Conservation (phyloP, 768 basidiomycete species). For the Mycena indigotica region DNA sequence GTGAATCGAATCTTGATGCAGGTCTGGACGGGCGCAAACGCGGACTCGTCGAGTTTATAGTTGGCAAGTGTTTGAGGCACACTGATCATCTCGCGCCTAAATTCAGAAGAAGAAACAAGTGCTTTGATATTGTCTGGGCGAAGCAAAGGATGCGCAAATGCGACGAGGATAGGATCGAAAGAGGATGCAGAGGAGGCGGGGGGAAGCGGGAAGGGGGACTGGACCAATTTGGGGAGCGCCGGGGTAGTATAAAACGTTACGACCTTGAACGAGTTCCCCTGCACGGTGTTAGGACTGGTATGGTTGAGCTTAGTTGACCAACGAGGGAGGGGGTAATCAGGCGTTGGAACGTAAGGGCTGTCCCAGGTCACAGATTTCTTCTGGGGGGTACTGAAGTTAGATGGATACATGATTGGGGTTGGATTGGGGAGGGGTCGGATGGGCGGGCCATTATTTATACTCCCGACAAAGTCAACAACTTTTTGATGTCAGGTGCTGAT, state of each 20-base stretch:
- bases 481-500: background rate
- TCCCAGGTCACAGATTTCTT: background rate
- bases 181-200: constrained; percentile 4
- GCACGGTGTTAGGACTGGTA: background rate
- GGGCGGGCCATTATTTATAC: background rate
- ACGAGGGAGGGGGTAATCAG: background rate
- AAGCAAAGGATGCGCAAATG: background rate
- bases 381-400: background rate
- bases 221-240: background rate
- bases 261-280: constrained; percentile 1
- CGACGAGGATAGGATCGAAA: constrained; percentile 3
- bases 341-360: background rate
- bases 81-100: constrained; percentile 5
- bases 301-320: background rate
- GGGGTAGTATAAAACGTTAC: background rate
- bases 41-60: background rate
- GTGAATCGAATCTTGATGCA: constrained; percentile 11
- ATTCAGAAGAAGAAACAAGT: background rate
- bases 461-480: background rate
- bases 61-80: constrained; percentile 20
- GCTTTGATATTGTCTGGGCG: background rate
- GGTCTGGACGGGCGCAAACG: constrained; percentile 7
- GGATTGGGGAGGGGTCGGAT: background rate
- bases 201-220: background rate
- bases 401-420: background rate